Evolutionary conservation across 1,284 basidiomycete species (phyloP).

Genomic region (Calocybe gambosa): DNA sequence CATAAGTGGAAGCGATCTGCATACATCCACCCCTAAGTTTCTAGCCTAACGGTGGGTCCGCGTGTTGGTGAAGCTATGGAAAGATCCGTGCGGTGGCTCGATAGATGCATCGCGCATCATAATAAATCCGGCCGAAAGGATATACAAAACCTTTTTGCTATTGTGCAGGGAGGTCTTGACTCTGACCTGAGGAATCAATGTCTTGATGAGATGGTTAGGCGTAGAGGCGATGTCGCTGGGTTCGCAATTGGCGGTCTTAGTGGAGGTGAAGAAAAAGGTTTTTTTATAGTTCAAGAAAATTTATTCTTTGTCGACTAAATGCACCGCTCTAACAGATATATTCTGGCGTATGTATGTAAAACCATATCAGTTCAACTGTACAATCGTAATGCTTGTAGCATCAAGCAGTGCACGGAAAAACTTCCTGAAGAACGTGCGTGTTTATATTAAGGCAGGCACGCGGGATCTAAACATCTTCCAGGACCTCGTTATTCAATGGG

Average conservation of each 20-base stretch:
- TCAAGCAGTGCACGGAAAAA: slow-evolving; percentile 72
- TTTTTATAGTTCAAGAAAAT: slow-evolving; percentile 9
- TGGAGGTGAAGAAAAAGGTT: slow-evolving; percentile 84
- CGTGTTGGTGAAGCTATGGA: slow-evolving; percentile 81
- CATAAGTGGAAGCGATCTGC: slow-evolving; percentile 8
- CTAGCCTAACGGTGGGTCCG: slow-evolving; percentile 66
- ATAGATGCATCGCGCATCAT: slow-evolving; percentile 75
- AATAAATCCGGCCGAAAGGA: slow-evolving; percentile 54
- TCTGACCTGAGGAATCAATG: slow-evolving; percentile 63
- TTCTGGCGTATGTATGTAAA: slow-evolving; percentile 76
- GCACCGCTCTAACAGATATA: slow-evolving; percentile 39
- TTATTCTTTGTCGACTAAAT: not conserved
- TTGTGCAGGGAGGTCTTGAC: slow-evolving; percentile 81
- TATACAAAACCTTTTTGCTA: slow-evolving; percentile 79
- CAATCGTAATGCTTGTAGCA: slow-evolving; percentile 35
- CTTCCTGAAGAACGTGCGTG: slow-evolving; percentile 67
- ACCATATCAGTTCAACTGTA: not conserved
- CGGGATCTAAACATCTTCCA: slow-evolving; percentile 24
- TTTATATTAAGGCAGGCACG: not conserved
- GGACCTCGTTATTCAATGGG: slow-evolving; percentile 86
- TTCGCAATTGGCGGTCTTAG: slow-evolving; percentile 82
- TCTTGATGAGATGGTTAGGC: slow-evolving; percentile 71
- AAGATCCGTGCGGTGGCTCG: slow-evolving; percentile 78
- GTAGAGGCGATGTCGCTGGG: slow-evolving; percentile 66
- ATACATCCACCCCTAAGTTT: slow-evolving; percentile 38